A percentile compares a stretch with the other conserved stretches of the same genome.
These are phyloP conservation scores for Ambrosia hybrid DNA, from an alignment of 140 eudicot genomes.

Conservation along the genomic window DNA sequence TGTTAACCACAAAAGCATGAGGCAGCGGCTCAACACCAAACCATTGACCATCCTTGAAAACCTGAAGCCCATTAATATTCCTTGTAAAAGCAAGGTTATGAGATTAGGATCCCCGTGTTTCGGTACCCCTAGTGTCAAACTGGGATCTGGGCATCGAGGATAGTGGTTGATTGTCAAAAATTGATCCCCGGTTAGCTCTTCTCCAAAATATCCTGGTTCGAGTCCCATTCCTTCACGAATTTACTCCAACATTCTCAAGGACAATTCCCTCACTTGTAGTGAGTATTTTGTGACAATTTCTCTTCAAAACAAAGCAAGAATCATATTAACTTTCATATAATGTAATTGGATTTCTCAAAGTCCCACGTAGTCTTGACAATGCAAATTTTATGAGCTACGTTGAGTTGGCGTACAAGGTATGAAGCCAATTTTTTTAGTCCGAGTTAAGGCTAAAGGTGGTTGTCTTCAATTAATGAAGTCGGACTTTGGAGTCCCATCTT, in stretches of 20 bases:
- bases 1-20: too few relatives aligned
- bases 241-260: conserved; percentile 33
- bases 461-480: too few relatives aligned
- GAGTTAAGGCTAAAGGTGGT: too few relatives aligned
- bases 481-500: too few relatives aligned
- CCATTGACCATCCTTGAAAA: too few relatives aligned
- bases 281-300: conserved; percentile 31
- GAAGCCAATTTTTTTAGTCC: too few relatives aligned
- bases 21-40: too few relatives aligned
- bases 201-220: conserved; percentile 32
- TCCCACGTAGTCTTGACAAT: too few relatives aligned
- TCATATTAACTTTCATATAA: conserved; percentile 1
- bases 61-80: conserved; percentile 38
- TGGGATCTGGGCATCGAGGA: conserved; percentile 45
- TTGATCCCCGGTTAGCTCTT: conserved; percentile 26
- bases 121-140: conserved; percentile 36
- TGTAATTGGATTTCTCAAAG: too few relatives aligned
- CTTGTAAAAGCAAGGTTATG: conserved; percentile 35
- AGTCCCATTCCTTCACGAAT: conserved; percentile 49
- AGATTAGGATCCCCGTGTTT: conserved; percentile 39
- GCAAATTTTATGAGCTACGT: too few relatives aligned
- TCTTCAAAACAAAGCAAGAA: conserved; percentile 9
- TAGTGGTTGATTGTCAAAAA: conserved; percentile 31
- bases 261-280: conserved; percentile 31
- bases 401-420: too few relatives aligned